Base-by-base conservation (phyloP, 495 filamentous ascomycete genomes). In the Aspergillus coremiiformis region DNA sequence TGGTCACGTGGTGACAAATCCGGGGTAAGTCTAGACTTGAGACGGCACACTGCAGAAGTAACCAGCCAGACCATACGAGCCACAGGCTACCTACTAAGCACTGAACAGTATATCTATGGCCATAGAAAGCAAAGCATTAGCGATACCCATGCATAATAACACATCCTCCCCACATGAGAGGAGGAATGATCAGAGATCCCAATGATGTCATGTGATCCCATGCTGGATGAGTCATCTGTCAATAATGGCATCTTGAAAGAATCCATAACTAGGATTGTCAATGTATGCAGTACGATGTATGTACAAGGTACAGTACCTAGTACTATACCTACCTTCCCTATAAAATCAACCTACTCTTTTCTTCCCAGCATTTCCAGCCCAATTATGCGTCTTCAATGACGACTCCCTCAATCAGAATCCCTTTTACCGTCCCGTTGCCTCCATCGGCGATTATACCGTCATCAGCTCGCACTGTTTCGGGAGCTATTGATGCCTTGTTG, bases 341-440 rank as follows among this genome's bases (percentile, higher is more conserved):
- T n/a, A n/a, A n/a, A n/a, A n/a, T n/a, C n/a, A n/a, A n/a, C n/a
- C n/a, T n/a, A n/a, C n/a, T 35, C 14, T 17, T 39, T 39, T 19
- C 19, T 19, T 37, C 4, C 8, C 10, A 24, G 43, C 5, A 19
- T n/a, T 22, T 22, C n/a, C 46, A 20, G 20, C 35, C n/a, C 35
- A 51, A 64, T 44, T 55, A 66, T 68, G 64, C 52, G 57, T 60
- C 55, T 56, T 67, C 62, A 64, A 85, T 85, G 84, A 77, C 77
- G 63, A 82, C 77, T 61, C 74, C 84, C 54, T 77, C 86, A 26
- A 84, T 96, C 74, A 80, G 92, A 61, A 94, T 97, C 61, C 93
- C 93, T 55, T 98, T 90, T 63, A 95, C 88, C 52, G 81, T 84
- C 42, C 83, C 86, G 22, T 74, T 97, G 42, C 87, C 92, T n/a